Percentiles rank a stretch among this genome's conserved stretches.
Evolutionary conservation across 176 grass and related monocot genomes (phyloP).

Genomic region (Saccharum spontaneum): DNA sequence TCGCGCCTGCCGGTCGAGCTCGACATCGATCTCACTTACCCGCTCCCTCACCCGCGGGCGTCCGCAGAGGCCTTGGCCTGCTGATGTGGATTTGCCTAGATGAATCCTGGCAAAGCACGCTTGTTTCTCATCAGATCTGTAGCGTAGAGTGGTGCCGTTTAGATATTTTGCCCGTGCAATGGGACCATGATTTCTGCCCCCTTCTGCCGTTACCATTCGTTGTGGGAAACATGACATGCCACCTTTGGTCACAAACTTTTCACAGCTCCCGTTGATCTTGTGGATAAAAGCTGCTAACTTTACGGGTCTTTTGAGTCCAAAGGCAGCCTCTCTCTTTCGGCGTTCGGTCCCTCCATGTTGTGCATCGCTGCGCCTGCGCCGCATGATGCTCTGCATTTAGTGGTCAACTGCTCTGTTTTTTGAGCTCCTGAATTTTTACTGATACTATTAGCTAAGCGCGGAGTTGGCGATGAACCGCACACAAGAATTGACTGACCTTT

Average conservation of each 20-base stretch:
- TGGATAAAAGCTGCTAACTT: background rate
- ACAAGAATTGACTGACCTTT: background rate
- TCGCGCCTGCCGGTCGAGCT: background rate
- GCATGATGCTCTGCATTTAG: background rate
- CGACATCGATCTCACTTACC: background rate
- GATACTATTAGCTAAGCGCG: background rate
- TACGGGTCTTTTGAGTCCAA: background rate
- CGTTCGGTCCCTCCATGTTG: background rate
- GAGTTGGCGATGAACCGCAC: background rate
- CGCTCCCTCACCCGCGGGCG: background rate
- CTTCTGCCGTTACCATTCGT: constrained; percentile 12
- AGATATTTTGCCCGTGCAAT: constrained; percentile 15
- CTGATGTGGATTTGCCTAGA: background rate
- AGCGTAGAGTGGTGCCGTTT: background rate
- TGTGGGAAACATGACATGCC: background rate
- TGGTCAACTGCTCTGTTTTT: background rate
- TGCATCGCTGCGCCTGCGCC: background rate
- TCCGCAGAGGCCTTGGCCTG: background rate
- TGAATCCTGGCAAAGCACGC: background rate
- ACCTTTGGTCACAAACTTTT: constrained; percentile 16
- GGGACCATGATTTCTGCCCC: background rate
- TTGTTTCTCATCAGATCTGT: constrained; percentile 31
- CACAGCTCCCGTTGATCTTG: background rate
- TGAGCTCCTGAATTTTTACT: background rate
- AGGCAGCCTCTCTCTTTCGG: background rate